Percentiles rank a stretch among this genome's conserved stretches.
Evolutionary conservation across 495 filamentous ascomycete genomes (phyloP).

Genomic region (Podospora pseudocomata): DNA sequence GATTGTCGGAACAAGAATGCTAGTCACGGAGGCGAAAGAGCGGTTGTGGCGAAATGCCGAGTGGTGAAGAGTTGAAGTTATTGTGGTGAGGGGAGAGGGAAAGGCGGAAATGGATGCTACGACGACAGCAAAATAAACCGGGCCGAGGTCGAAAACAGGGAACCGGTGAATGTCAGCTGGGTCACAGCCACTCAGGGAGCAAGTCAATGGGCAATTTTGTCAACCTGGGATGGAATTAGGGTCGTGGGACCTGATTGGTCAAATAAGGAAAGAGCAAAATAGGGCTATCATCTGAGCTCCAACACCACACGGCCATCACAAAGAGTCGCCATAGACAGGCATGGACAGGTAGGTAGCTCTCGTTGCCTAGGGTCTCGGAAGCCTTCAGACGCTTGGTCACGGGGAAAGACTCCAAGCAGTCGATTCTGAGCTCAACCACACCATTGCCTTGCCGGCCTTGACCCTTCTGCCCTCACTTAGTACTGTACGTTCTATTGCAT

Average conservation of each 20-base stretch:
- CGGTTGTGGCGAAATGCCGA: background rate
- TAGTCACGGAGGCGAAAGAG: background rate
- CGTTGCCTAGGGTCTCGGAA: background rate
- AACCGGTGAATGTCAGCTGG: background rate
- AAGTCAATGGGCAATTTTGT: background rate
- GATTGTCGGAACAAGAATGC: background rate
- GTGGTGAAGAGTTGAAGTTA: background rate
- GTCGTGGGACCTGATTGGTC: background rate
- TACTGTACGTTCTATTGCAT: no score
- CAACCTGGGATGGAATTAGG: background rate
- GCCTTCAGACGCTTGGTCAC: background rate
- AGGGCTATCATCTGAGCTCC: background rate
- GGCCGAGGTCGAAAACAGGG: background rate
- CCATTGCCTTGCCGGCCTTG: no score
- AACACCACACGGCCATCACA: background rate
- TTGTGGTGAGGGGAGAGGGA: background rate
- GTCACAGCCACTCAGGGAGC: background rate
- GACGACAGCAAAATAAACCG: background rate
- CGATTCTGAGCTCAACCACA: background rate
- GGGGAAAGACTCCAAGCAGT: background rate
- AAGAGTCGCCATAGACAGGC: background rate
- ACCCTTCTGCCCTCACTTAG: no score
- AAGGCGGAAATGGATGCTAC: background rate
- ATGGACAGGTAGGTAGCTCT: background rate
- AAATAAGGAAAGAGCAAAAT: background rate